Percentiles rank a stretch among this genome's conserved stretches.
Evolutionary conservation across 1,284 basidiomycete genomes (phyloP).

Genomic region (Mycena citricolor): DNA sequence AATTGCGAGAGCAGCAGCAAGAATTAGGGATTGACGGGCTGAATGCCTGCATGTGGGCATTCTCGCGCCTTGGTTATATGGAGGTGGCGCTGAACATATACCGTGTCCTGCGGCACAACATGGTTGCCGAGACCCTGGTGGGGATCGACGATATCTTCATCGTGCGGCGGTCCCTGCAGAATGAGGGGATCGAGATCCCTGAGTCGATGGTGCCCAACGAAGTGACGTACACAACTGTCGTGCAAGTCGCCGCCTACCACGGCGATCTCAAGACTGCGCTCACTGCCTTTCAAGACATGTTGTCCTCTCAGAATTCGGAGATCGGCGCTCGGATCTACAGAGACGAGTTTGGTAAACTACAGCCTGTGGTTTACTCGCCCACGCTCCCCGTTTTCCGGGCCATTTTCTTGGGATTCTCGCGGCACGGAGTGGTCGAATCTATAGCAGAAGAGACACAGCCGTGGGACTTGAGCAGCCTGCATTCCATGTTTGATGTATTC

Average conservation of each 20-base stretch:
- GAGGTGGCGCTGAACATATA: conserved; percentile 64
- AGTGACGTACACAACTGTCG: conserved; percentile 67
- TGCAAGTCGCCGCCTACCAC: conserved; percentile 68
- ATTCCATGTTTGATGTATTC: conserved; percentile 58
- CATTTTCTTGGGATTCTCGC: conserved; percentile 76
- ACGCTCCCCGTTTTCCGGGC: conserved; percentile 61
- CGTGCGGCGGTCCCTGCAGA: conserved; percentile 35
- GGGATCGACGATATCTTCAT: conserved; percentile 36
- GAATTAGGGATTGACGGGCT: conserved; percentile 62
- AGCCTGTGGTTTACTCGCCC: conserved; percentile 39
- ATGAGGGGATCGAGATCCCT: conserved; percentile 47
- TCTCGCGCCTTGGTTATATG: conserved; percentile 49
- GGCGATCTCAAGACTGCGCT: conserved; percentile 65
- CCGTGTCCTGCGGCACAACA: conserved; percentile 55
- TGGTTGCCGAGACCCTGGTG: conserved; percentile 33
- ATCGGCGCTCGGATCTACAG: conserved; percentile 30
- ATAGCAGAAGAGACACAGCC: conserved; percentile 12
- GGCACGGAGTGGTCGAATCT: conserved; percentile 43
- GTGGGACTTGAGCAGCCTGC: conserved; percentile 60
- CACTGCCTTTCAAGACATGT: conserved; percentile 69
- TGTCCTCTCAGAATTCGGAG: conserved; percentile 47
- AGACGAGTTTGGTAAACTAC: conserved; percentile 28
- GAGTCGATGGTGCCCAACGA: conserved; percentile 52
- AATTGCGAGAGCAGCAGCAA: conserved; percentile 49
- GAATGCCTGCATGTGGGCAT: conserved; percentile 69